Conservation (phyloP, 2,329 filamentous ascomycete species). For the Sporothrix phasma region DNA sequence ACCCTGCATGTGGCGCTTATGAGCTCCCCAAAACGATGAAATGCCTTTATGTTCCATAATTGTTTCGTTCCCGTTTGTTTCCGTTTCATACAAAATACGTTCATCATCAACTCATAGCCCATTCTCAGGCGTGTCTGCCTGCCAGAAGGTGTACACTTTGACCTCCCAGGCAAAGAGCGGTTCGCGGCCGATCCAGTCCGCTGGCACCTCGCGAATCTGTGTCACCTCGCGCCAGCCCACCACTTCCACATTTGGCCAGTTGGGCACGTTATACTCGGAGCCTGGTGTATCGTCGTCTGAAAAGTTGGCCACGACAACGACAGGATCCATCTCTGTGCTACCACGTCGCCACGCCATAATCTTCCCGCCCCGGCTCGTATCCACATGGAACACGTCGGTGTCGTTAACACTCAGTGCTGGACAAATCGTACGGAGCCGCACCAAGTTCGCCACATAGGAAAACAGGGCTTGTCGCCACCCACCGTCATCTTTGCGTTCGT, state of each 20-base stretch:
- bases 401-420: constrained; percentile 21
- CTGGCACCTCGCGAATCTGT: constrained; percentile 19
- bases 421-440: constrained; percentile 20
- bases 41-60: background rate
- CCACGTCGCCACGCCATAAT: constrained; percentile 21
- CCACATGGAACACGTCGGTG: constrained; percentile 21
- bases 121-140: background rate
- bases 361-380: constrained; percentile 16
- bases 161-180: constrained; percentile 22
- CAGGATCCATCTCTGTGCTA: constrained; percentile 5
- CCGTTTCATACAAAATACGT: too few species aligned
- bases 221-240: constrained; percentile 21
- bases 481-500: constrained; percentile 19
- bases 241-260: constrained; percentile 18
- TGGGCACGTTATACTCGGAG: constrained; percentile 19
- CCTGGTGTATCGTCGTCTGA: constrained; percentile 20
- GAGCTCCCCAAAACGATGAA: background rate
- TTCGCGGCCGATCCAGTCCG: constrained; percentile 21
- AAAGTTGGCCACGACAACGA: constrained; percentile 22
- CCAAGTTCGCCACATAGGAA: constrained; percentile 20
- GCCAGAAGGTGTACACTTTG: constrained; percentile 22
- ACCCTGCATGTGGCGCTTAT: background rate
- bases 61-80: too few species aligned
- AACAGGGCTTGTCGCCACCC: constrained; percentile 21
- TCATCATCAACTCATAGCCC: background rate